Evolutionary conservation across 1,284 basidiomycete species (phyloP).

Genomic region (Tremellales sp.): DNA sequence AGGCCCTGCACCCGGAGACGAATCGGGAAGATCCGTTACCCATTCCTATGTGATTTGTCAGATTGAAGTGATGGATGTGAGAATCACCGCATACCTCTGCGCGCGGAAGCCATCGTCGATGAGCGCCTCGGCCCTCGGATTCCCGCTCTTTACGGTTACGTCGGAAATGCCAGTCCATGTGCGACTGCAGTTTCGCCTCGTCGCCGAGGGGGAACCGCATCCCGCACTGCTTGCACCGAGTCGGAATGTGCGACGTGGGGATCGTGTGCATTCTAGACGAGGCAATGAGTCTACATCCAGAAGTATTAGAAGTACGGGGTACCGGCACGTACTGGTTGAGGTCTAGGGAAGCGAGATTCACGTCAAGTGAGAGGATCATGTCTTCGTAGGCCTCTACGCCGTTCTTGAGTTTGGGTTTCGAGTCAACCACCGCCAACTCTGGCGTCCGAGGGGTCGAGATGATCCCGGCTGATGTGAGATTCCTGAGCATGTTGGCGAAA

Average conservation of each 20-base stretch:
- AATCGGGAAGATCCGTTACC: conserved; percentile 60
- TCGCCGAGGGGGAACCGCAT: conserved; percentile 72
- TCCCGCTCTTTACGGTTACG: conserved; percentile 88
- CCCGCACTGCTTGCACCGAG: conserved; percentile 92
- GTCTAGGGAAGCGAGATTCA: conserved; percentile 67
- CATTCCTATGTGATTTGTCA: conserved; percentile 61
- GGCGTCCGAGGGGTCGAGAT: conserved; percentile 53
- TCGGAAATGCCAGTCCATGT: conserved; percentile 96
- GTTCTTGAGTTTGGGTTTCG: conserved; percentile 36
- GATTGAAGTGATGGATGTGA: conserved; percentile 19
- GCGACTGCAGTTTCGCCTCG: conserved; percentile 72
- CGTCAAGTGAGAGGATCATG: conserved; percentile 63
- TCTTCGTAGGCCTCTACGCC: conserved; percentile 65
- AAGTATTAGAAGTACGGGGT: background rate
- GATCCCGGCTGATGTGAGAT: conserved; percentile 35
- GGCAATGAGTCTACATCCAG: conserved; percentile 8
- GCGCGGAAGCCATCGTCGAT: conserved; percentile 83
- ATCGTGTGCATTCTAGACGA: conserved; percentile 60
- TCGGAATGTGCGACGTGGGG: conserved; percentile 68
- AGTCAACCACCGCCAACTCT: conserved; percentile 51
- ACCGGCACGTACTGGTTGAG: conserved; percentile 61
- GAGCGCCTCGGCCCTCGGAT: conserved; percentile 78
- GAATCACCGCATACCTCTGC: conserved; percentile 59
- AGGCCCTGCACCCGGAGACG: conserved; percentile 29
- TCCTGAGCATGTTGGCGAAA: conserved; percentile 40